These are phyloP conservation scores for Boletus insuetus DNA, from an alignment of 768 basidiomycete species.

Conservation along the genomic window DNA sequence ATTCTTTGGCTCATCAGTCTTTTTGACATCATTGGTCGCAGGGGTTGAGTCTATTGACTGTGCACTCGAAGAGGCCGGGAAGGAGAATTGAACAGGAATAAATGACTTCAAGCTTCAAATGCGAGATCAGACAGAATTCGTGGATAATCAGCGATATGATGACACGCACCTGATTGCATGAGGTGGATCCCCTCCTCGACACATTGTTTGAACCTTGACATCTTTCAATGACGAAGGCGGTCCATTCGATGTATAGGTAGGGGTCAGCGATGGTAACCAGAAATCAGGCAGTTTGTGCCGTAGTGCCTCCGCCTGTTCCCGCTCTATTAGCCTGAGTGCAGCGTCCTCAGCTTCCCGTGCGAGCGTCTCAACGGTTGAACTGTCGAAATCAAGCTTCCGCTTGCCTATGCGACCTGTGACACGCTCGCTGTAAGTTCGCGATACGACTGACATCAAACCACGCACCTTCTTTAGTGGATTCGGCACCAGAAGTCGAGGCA, in stretches of 20 bases:
- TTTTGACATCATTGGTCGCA: constrained; percentile 34
- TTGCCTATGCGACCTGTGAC: constrained; percentile 59
- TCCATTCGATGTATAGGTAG: constrained; percentile 65
- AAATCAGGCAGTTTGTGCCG: constrained; percentile 93
- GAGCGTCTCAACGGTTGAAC: constrained; percentile 64
- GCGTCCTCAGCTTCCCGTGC: constrained; percentile 84
- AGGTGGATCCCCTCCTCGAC: constrained; percentile 73
- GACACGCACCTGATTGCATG: constrained; percentile 73
- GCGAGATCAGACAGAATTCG: constrained; percentile 2
- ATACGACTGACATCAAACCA: constrained; percentile 3
- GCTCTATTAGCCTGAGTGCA: constrained; percentile 78
- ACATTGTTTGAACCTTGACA: constrained; percentile 85
- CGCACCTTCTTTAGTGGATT: constrained; percentile 35
- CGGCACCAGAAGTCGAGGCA: constrained; percentile 39
- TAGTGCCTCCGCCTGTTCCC: constrained; percentile 80
- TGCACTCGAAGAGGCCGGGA: constrained; percentile 38
- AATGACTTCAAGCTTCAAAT: constrained; percentile 72
- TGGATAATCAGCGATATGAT: neutral
- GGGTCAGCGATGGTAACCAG: constrained; percentile 93
- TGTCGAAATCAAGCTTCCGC: constrained; percentile 84
- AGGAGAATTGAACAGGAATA: constrained; percentile 76
- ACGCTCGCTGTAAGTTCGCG: neutral
- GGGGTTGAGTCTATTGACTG: constrained; percentile 40
- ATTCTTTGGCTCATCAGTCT: constrained; percentile 53
- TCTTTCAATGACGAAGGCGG: constrained; percentile 68